Conservation (phyloP, 2,329 filamentous ascomycete species). For the Penicillium sp. region DNA sequence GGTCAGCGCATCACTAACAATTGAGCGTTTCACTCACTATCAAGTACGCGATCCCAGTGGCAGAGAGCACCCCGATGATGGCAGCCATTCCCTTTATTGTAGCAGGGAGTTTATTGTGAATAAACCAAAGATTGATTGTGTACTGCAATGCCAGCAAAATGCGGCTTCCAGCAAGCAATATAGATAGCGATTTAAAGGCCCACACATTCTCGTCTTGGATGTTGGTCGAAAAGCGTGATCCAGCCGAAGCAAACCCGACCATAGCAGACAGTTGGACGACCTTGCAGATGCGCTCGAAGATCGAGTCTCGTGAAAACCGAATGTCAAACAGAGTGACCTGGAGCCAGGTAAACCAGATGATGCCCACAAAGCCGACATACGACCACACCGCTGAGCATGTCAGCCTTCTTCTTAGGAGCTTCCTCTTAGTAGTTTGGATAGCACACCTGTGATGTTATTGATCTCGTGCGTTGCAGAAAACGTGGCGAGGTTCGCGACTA, state of each 20-base stretch:
- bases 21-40: slow-evolving; percentile 19
- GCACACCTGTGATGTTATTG: slow-evolving; percentile 42
- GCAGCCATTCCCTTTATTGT: slow-evolving; percentile 25
- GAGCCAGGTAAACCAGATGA: slow-evolving; percentile 68
- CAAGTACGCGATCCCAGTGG: slow-evolving; percentile 25
- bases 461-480: slow-evolving; percentile 57
- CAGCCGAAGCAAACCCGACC: slow-evolving; percentile 62
- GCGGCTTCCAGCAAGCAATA: slow-evolving; percentile 50
- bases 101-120: slow-evolving; percentile 24
- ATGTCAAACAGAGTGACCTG: slow-evolving; percentile 62
- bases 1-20: background rate
- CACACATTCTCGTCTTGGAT: slow-evolving; percentile 38
- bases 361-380: slow-evolving; percentile 53
- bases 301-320: slow-evolving; percentile 60
- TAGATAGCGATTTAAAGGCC: slow-evolving; percentile 41
- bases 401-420: background rate
- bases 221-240: slow-evolving; percentile 42
- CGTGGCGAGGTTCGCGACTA: slow-evolving; percentile 62
- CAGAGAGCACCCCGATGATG: slow-evolving; percentile 27
- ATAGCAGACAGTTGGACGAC: slow-evolving; percentile 61
- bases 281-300: slow-evolving; percentile 59
- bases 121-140: slow-evolving; percentile 32
- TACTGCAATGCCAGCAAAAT: slow-evolving; percentile 55
- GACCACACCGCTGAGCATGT: slow-evolving; percentile 33
- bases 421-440: too few species aligned